Base-by-base conservation (phyloP, 441 rosid genomes). In the Mallotus repandus region DNA sequence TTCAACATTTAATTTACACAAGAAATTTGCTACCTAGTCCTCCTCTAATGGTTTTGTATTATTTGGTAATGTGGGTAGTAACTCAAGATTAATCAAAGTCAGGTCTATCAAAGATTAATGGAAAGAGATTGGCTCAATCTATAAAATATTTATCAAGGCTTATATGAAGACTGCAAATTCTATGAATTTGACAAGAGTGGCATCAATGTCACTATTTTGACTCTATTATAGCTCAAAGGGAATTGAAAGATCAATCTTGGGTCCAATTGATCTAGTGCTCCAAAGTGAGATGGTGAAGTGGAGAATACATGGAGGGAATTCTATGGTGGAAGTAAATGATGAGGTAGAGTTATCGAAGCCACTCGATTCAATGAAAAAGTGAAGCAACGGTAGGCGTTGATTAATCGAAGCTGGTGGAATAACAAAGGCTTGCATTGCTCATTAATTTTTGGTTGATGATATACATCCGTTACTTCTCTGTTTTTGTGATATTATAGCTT, bases 201-300 rank as follows among this genome's bases (percentile, higher is more conserved):
- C 58, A 29, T 43, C 86, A 9, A 85, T 84, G 18, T 81, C 85
- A 12, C 97, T 95, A 4, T 94, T 94, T 63, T 80, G 72, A 35
- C 78, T 72, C 25, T 90, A 97, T 54, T 91, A 81, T 76, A 48
- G 73, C 29, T 73, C 81, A 0, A 46, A 74, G 21, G 72, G 76
- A n/a, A 10, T 68, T 19, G 60, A 45, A 25, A 32, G 21, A 14
- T 22, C 54, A n/a, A 5, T 2, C 1, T 9, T 50, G 16, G 79
- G 45, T 35, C 79, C 56, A 19, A 84, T 92, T 41, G 97, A 90
- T 16, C 73, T 92, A 7, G 78, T 88, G 68, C 75, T 94, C 87
- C 97, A 92, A 75, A 88, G 95, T 74, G 91, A 92, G 88, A 84
- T 92, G 97, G 89, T 88, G 72, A 86, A 83, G 82, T 94, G 97